Percentiles rank a stretch among this genome's conserved stretches.
Conservation (phyloP, 805 yeast species). For the Candida incommunis region DNA sequence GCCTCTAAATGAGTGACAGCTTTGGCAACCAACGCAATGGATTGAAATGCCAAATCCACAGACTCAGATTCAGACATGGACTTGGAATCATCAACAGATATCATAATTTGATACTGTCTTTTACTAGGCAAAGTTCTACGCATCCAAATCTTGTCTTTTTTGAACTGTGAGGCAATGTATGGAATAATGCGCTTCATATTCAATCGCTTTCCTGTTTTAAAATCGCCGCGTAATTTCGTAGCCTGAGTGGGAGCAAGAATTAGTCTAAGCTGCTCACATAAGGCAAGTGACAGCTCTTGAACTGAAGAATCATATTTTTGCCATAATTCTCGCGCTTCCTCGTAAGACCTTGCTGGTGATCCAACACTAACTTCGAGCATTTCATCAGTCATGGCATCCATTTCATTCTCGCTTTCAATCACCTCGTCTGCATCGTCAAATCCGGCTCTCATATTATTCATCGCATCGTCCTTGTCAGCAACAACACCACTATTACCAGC, state of each 20-base stretch:
- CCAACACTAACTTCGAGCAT: constrained; percentile 3
- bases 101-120: constrained; percentile 94
- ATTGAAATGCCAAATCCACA: constrained; percentile 83
- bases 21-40: constrained; percentile 85
- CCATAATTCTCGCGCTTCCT: constrained; percentile 72
- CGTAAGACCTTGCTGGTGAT: constrained; percentile 36
- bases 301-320: constrained; percentile 70
- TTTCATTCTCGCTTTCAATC: not conserved
- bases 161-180: constrained; percentile 92
- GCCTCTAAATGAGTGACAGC: constrained; percentile 89
- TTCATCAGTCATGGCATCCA: not conserved
- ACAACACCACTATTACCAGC: constrained; percentile 13
- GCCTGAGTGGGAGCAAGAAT: constrained; percentile 92
- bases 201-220: constrained; percentile 90
- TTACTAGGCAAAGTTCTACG: constrained; percentile 95
- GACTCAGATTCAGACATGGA: constrained; percentile 93
- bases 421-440: constrained; percentile 1
- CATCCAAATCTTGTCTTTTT: constrained; percentile 97
- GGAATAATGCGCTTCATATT: constrained; percentile 97
- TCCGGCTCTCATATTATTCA: constrained; percentile 2
- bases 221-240: constrained; percentile 91
- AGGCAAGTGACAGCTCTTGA: constrained; percentile 69
- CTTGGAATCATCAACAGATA: constrained; percentile 92
- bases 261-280: constrained; percentile 84
- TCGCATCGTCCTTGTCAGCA: constrained; percentile 16